Evolutionary conservation across 1,139 yeast species (phyloP), one percentile per base, ranked within the genome.

Genomic region (Candida sanyaensis): DNA sequence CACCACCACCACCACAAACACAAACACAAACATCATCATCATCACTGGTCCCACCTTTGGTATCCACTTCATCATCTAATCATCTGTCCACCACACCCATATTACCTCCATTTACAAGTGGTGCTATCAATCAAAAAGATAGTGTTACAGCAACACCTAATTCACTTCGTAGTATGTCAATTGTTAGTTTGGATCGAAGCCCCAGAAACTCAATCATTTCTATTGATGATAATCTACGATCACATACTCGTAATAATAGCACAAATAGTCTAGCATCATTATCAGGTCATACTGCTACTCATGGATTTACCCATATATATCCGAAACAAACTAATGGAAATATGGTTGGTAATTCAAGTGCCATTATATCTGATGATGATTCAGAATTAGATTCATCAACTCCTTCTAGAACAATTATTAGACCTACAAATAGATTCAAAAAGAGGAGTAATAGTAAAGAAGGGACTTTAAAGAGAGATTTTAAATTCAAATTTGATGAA

Each of bases 161-260:
- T n/a, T 59, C 49, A 48, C 58, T 47, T 13, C 54, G 78, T 38
- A 68, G 74, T 54, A 62, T 72, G 64, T 69, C 76, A 8, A 68
- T 73, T 12, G 71, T 68, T 12, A 68, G 75, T 53, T 55, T 73
- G 37, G 78, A 69, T 43, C 29, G 48, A 40, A 66, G 72, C 53
- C 78, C 78, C 2, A 60, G 78, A 42, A 74, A 74, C 53, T 72
- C 77, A 41, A 73, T 75, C 11, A 73, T 72, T 5, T 70, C 76
- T 9, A 59, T 69, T 1, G 79, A 74, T 48, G 78, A 74, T 44
- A 57, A 57, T 45, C 52, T 58, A 44, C 51, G 59, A 34, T 61
- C 64, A 21, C 63, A 65, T 12, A 64, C 73, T 1, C 55, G 77
- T 39, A 71, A 68, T 50, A 70, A 70, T 50, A 67, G 75, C 50